Conservation (phyloP, 1,284 basidiomycete genomes). For the Irpex lacteus region DNA sequence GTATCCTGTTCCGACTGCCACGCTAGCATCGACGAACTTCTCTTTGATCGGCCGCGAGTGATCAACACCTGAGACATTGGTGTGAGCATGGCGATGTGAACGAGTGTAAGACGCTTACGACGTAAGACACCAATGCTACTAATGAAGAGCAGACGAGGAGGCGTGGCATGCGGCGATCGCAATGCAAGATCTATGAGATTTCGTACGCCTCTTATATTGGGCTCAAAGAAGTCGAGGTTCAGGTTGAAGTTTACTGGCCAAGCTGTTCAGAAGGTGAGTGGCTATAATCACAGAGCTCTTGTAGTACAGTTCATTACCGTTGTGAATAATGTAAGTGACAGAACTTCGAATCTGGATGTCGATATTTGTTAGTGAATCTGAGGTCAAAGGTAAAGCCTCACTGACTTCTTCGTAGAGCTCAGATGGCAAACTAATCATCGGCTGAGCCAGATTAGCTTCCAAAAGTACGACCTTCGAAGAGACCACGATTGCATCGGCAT, state of each 20-base stretch:
- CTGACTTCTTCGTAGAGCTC: slow-evolving; percentile 27
- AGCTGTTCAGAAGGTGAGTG: slow-evolving; percentile 16
- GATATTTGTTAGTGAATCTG: not conserved
- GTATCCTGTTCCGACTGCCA: slow-evolving; percentile 32
- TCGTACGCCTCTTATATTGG: slow-evolving; percentile 10
- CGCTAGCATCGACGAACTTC: slow-evolving; percentile 11
- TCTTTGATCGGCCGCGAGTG: not conserved
- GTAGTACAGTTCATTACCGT: slow-evolving; percentile 17
- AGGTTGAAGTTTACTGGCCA: slow-evolving; percentile 35
- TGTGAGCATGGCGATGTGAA: not conserved
- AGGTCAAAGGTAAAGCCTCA: not conserved
- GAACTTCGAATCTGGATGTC: slow-evolving; percentile 16
- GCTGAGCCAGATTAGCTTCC: slow-evolving; percentile 25
- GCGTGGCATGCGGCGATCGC: slow-evolving; percentile 15
- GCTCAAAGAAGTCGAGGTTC: slow-evolving; percentile 15
- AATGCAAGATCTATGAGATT: slow-evolving; percentile 21
- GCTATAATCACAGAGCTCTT: not conserved
- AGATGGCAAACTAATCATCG: slow-evolving; percentile 26
- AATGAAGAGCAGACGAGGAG: slow-evolving; percentile 26
- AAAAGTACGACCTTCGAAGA: slow-evolving; percentile 28
- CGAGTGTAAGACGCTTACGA: slow-evolving; percentile 7
- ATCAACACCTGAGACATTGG: not conserved
- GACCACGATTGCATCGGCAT: slow-evolving; percentile 23
- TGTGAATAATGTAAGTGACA: slow-evolving; percentile 28
- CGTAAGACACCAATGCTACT: slow-evolving; percentile 28